Conservation (phyloP, 805 yeast genomes). For the Spencermartinsiella europaea region DNA sequence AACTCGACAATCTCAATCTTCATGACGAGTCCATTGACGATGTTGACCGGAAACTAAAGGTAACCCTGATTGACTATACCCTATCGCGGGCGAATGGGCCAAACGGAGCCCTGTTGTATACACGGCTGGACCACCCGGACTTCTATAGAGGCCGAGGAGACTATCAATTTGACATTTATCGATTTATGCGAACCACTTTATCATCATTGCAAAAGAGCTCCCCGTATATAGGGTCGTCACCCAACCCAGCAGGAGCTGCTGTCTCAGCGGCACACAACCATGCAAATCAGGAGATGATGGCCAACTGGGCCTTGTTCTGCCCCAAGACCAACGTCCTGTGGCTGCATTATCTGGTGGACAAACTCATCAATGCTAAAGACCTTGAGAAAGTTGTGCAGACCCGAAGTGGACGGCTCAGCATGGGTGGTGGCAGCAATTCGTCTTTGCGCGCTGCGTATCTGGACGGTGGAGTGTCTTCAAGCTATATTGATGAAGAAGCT, state of each 20-base stretch:
- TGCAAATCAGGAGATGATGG: neutral
- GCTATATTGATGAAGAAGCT: slow-evolving; percentile 15
- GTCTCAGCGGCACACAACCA: neutral
- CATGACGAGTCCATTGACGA: slow-evolving; percentile 8
- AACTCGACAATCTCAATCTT: slow-evolving; percentile 2
- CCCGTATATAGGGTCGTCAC: slow-evolving; percentile 1
- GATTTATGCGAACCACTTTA: slow-evolving; percentile 43
- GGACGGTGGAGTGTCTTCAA: slow-evolving; percentile 1
- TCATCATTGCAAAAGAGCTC: slow-evolving; percentile 3
- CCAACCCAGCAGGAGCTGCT: neutral
- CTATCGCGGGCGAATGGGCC: slow-evolving; percentile 42
- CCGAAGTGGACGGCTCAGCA: slow-evolving; percentile 20
- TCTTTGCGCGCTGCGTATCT: slow-evolving; percentile 18
- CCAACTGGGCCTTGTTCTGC: slow-evolving; percentile 43
- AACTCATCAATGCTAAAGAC: slow-evolving; percentile 41
- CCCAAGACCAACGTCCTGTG: slow-evolving; percentile 56
- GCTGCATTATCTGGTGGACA: slow-evolving; percentile 57
- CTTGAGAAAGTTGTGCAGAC: slow-evolving; percentile 17
- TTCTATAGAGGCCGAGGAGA: slow-evolving; percentile 59
- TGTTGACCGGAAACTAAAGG: slow-evolving; percentile 28
- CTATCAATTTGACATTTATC: slow-evolving; percentile 56
- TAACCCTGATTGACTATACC: slow-evolving; percentile 55
- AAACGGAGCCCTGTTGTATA: slow-evolving; percentile 35
- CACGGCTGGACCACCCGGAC: slow-evolving; percentile 59
- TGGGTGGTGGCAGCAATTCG: slow-evolving; percentile 18